These are phyloP conservation scores for Schizophyllum commune DNA, from an alignment of 1,284 basidiomycete genomes.

Conservation along the genomic window DNA sequence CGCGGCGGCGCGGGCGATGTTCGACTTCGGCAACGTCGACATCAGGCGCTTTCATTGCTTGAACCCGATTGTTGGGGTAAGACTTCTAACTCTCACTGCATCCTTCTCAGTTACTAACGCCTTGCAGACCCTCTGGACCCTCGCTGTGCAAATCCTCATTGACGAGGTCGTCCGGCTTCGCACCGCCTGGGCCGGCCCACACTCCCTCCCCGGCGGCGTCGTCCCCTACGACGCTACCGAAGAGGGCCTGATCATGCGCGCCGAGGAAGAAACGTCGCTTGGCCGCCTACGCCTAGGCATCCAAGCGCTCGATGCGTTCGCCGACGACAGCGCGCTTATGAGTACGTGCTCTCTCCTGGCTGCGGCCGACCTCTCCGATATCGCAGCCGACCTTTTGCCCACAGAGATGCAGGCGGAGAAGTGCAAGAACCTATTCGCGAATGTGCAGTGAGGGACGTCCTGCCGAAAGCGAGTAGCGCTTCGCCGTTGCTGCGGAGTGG, in stretches of 20 bases:
- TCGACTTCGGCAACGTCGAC: slow-evolving; percentile 5
- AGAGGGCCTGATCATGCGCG: background rate
- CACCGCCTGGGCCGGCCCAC: background rate
- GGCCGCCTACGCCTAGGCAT: background rate
- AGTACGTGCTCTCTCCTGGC: too few species aligned
- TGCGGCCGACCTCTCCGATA: too few species aligned
- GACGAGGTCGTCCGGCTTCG: slow-evolving; percentile 11
- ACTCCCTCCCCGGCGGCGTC: too few species aligned
- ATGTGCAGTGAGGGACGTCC: too few species aligned
- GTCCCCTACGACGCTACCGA: background rate
- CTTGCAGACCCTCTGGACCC: slow-evolving; percentile 9
- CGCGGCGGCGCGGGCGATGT: slow-evolving; percentile 9
- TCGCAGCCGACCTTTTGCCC: too few species aligned
- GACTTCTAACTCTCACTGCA: background rate
- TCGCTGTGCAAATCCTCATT: slow-evolving; percentile 9
- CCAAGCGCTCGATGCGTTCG: background rate
- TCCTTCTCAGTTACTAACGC: background rate
- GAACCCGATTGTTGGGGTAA: slow-evolving; percentile 13
- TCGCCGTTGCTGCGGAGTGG: too few species aligned
- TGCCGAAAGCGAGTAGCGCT: too few species aligned
- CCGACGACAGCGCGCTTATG: background rate
- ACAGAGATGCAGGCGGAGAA: too few species aligned
- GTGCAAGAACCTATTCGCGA: too few species aligned
- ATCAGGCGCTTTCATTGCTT: slow-evolving; percentile 5
- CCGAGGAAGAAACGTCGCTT: background rate